phyloP scores from a whole-genome alignment of 2,329 filamentous ascomycete species.

The Chaetomiaceae sp. region DNA sequence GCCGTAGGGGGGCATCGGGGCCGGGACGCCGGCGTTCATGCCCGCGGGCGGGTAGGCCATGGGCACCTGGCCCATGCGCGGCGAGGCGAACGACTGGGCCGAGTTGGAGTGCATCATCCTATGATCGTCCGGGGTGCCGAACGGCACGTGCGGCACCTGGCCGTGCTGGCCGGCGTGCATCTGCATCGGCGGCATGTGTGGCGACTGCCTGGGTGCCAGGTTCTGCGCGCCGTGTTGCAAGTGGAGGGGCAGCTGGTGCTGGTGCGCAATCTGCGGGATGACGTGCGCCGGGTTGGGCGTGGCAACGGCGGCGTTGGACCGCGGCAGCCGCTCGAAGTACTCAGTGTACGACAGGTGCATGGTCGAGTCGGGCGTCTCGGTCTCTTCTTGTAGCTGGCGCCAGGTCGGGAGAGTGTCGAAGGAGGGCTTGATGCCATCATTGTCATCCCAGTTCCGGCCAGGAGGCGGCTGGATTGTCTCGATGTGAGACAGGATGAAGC shows the following conservation, averaged over 20 bases:
- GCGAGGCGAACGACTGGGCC: slow-evolving; percentile 78
- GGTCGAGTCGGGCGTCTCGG: slow-evolving; percentile 60
- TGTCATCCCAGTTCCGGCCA: slow-evolving; percentile 61
- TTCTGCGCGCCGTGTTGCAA: slow-evolving; percentile 68
- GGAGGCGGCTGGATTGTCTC: slow-evolving; percentile 47
- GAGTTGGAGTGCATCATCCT: slow-evolving; percentile 85
- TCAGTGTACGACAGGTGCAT: slow-evolving; percentile 66
- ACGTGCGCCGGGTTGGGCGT: slow-evolving; percentile 65
- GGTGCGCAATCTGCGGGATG: slow-evolving; percentile 68
- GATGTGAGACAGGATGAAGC: slow-evolving; percentile 47
- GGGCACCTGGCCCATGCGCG: slow-evolving; percentile 64
- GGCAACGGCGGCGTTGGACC: slow-evolving; percentile 51
- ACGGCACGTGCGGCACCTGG: slow-evolving; percentile 58
- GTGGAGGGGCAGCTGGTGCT: slow-evolving; percentile 77
- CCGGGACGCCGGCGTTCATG: slow-evolving; percentile 64
- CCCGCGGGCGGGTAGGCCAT: slow-evolving; percentile 62
- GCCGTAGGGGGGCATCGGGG: slow-evolving; percentile 63
- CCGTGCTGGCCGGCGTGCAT: slow-evolving; percentile 68
- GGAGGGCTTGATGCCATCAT: slow-evolving; percentile 75
- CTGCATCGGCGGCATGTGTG: slow-evolving; percentile 72
- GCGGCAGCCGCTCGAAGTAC: slow-evolving; percentile 66
- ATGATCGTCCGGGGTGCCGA: slow-evolving; percentile 73
- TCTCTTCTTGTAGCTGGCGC: slow-evolving; percentile 63
- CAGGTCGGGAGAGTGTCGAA: slow-evolving; percentile 83
- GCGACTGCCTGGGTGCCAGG: slow-evolving; percentile 61